Conservation (phyloP, 108 stramenopile species). For the Skeletonema grethae region DNA sequence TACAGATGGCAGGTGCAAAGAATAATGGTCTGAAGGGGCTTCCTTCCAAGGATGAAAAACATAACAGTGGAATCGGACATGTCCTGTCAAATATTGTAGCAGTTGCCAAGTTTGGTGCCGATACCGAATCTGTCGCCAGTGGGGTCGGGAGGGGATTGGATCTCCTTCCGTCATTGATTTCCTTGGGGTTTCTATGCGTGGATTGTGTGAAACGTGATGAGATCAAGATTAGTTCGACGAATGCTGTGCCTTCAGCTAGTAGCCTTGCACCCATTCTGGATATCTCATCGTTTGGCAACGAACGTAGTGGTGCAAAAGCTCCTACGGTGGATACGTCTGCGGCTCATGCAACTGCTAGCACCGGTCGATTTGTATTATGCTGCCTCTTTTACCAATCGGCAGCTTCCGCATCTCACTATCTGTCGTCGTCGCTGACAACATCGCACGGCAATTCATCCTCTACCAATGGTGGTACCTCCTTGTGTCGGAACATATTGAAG, state of each 20-base stretch:
- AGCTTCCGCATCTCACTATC: slow-evolving; percentile 24
- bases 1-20: slow-evolving; percentile 16
- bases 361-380: slow-evolving; percentile 35
- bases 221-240: neutral
- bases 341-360: slow-evolving; percentile 28
- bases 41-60: neutral
- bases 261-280: slow-evolving; percentile 23
- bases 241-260: neutral
- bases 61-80: slow-evolving; percentile 6
- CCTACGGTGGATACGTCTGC: slow-evolving; percentile 19
- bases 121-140: slow-evolving; percentile 10
- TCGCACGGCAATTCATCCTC: slow-evolving; percentile 7
- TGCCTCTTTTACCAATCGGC: slow-evolving; percentile 50
- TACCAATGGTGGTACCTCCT: slow-evolving; percentile 19
- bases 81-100: slow-evolving; percentile 29
- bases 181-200: slow-evolving; percentile 46
- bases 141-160: slow-evolving; percentile 19
- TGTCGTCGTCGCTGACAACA: slow-evolving; percentile 14
- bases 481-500: slow-evolving; percentile 45
- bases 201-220: slow-evolving; percentile 57
- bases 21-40: neutral
- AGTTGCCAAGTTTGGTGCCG: slow-evolving; percentile 45
- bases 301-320: neutral
- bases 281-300: slow-evolving; percentile 10
- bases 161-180: slow-evolving; percentile 37